A percentile compares a stretch with the other conserved stretches of the same genome.
Conservation (phyloP, 306 rosid species). For the Aeschynomene evenia region DNA sequence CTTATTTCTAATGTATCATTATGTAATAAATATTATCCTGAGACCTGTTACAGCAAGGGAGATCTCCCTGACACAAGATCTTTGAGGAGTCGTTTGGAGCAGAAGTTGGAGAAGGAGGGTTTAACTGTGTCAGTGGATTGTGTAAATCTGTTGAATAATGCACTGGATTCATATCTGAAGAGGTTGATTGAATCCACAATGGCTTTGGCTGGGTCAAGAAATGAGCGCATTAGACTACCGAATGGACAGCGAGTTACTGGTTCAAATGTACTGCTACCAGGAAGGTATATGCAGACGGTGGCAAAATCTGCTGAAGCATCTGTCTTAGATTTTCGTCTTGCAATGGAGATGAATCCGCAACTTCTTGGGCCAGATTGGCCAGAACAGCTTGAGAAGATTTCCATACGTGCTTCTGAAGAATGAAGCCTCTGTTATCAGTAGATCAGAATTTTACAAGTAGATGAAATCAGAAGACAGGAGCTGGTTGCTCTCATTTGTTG, state of each 20-base stretch:
- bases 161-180: constrained; percentile 81
- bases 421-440: constrained; percentile 36
- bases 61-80: constrained; percentile 75
- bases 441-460: constrained; percentile 27
- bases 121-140: constrained; percentile 56
- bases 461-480: constrained; percentile 31
- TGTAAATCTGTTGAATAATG: constrained; percentile 78
- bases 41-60: constrained; percentile 64
- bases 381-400: constrained; percentile 77
- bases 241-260: constrained; percentile 28
- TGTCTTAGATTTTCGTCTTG: constrained; percentile 59
- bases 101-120: constrained; percentile 72
- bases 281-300: constrained; percentile 43
- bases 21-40: constrained; percentile 40
- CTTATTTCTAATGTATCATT: constrained; percentile 49
- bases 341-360: constrained; percentile 78
- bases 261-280: constrained; percentile 37
- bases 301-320: constrained; percentile 42
- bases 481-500: constrained; percentile 32
- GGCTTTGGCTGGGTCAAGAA: constrained; percentile 57
- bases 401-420: constrained; percentile 63
- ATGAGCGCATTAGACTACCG: constrained; percentile 30
- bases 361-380: constrained; percentile 84
- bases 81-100: constrained; percentile 63
- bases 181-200: constrained; percentile 73